Evolutionary conservation across 1,284 basidiomycete species (phyloP), one percentile per base, ranked within the genome.

Genomic region (Athelia sp.): DNA sequence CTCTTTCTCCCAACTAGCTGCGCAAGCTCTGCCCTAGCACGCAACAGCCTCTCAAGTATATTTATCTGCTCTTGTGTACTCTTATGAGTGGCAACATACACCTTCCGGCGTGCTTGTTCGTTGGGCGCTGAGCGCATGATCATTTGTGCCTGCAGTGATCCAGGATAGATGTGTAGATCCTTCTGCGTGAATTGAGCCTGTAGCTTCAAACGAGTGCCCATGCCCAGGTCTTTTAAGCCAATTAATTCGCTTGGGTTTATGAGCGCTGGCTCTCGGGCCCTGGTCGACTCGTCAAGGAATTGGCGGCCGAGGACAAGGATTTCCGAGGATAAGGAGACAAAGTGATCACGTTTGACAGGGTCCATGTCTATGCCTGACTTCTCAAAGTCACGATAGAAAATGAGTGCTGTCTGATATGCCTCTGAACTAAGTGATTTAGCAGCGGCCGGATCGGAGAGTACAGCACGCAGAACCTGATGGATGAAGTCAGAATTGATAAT

Each of bases 321-420:
- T 45, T 92, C 87, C 29, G 95, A 92, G n/a, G 92, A 95, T 11
- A 98, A 75, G 3, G 86, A 78, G 13, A 99, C 94, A 57, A 98
- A 98, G 46, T 81, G 82, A 36, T 82, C 75, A 22, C 96, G 81
- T 57, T 91, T 76, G 2, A 75, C 73, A 0, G 87, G 81, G 8
- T 93, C 88, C 3, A 98, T 78, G 63, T 96, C 82, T 56, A 99
- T 97, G 1, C 93, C 96, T 6, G 93, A 97, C 66, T 95, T 96
- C 64, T 98, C 93, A 70, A 99, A 99, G 73, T 99, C 97, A 46
- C 89, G 81, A 78, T 93, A 86, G 68, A 98, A 98, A 54, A 96
- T 94, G 19, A 90, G 74, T 17, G 96, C 94, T 2, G 97, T 93
- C 61, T 90, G 86, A 47, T 80, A 71, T 11, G 84, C 87, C 59